These are phyloP conservation scores for Phytophthora ramorum DNA, from an alignment of 352 stramenopile species.

Conservation along the genomic window DNA sequence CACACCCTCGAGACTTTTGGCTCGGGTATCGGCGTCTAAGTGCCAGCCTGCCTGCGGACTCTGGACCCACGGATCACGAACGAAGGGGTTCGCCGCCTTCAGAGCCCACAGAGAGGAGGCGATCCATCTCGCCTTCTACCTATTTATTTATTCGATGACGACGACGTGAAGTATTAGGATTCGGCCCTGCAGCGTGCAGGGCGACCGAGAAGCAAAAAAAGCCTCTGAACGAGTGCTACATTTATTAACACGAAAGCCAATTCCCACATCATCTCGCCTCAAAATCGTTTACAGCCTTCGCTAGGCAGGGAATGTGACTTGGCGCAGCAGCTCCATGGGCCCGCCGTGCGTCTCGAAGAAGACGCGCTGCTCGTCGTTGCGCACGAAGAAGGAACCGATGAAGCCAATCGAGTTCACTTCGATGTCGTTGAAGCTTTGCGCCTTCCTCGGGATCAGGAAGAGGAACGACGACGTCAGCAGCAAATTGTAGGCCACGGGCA, in stretches of 20 bases:
- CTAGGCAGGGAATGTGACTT: conserved; percentile 65
- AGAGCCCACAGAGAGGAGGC: conserved; percentile 17
- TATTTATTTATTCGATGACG: conserved; percentile 43
- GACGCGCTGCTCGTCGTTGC: conserved; percentile 61
- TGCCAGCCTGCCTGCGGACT: conserved; percentile 12
- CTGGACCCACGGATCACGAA: conserved; percentile 37
- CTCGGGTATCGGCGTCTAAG: conserved; percentile 69
- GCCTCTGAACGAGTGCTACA: conserved; percentile 26
- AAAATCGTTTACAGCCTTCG: conserved; percentile 13
- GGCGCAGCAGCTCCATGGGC: conserved; percentile 61
- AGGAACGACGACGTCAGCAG: conserved; percentile 79
- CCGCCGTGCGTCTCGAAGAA: conserved; percentile 58
- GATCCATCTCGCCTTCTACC: not conserved
- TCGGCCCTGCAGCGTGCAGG: conserved; percentile 23
- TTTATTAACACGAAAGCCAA: conserved; percentile 38
- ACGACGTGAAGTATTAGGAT: conserved; percentile 35
- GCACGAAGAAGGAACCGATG: conserved; percentile 82
- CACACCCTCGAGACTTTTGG: conserved; percentile 81
- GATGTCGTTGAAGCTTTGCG: conserved; percentile 61
- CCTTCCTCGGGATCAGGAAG: conserved; percentile 71
- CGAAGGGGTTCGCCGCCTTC: conserved; percentile 39
- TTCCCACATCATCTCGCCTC: conserved; percentile 27
- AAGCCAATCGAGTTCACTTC: conserved; percentile 90
- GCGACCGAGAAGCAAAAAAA: conserved; percentile 22
- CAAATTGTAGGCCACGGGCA: conserved; percentile 77